phyloP scores from a whole-genome alignment of 1,284 basidiomycete species.

The Leccinum pachyderme region DNA sequence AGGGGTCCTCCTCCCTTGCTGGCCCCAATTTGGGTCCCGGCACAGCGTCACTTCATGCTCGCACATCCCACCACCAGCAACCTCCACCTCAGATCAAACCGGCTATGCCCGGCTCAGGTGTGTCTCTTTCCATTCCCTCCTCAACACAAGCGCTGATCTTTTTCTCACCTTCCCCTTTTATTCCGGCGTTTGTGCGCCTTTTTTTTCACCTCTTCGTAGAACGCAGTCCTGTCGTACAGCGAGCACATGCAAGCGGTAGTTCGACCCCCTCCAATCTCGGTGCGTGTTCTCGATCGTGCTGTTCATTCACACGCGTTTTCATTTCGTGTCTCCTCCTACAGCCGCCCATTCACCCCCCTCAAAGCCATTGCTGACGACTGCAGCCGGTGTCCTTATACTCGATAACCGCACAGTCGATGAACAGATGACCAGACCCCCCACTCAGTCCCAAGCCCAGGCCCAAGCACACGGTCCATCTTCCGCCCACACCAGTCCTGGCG shows the following conservation, averaged over 20 bases:
- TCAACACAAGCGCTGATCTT: conserved; percentile 13
- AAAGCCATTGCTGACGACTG: conserved; percentile 25
- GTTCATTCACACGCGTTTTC: conserved; percentile 6
- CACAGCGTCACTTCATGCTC: conserved; percentile 27
- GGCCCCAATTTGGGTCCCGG: conserved; percentile 26
- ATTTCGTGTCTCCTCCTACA: conserved; percentile 5
- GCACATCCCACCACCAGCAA: conserved; percentile 29
- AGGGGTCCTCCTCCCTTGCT: conserved; percentile 33
- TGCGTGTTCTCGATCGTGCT: conserved; percentile 11
- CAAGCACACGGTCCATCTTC: conserved; percentile 22
- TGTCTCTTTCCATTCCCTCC: neutral
- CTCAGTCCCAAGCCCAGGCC: conserved; percentile 17
- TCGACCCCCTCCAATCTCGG: conserved; percentile 28
- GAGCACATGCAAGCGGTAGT: conserved; percentile 26
- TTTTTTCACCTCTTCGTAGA: conserved; percentile 21
- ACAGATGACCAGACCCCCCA: conserved; percentile 23
- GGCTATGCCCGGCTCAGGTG: conserved; percentile 35
- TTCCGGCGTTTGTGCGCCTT: neutral
- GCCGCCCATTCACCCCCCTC: conserved; percentile 28
- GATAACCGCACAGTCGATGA: conserved; percentile 33
- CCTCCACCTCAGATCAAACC: conserved; percentile 29
- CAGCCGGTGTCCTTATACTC: conserved; percentile 29
- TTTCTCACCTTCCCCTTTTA: neutral
- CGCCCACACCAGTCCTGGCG: conserved; percentile 21
- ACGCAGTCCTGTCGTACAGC: conserved; percentile 30